Conservation (phyloP, 2,329 filamentous ascomycete genomes). For the Penicillium sp. region DNA sequence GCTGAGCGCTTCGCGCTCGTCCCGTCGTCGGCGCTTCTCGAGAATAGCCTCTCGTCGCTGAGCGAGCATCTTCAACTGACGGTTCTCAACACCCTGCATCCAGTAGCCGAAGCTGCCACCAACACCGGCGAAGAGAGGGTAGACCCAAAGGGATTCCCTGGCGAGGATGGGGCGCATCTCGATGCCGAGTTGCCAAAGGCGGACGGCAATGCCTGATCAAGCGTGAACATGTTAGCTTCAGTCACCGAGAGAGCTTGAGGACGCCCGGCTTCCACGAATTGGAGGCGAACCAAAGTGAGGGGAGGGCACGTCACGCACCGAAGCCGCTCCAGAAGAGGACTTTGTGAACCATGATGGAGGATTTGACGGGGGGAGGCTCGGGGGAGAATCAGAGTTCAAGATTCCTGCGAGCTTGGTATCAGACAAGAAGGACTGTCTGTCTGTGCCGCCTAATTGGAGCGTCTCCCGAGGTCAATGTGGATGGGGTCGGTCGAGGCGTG, state of each 20-base stretch:
- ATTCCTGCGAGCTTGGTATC: slow-evolving; percentile 2
- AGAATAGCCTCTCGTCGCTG: slow-evolving; percentile 75
- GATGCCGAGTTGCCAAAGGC: slow-evolving; percentile 95
- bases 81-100: slow-evolving; percentile 82
- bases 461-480: slow-evolving; percentile 13
- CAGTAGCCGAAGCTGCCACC: slow-evolving; percentile 95
- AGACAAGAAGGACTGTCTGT: slow-evolving; percentile 1
- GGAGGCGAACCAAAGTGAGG: neutral
- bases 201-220: slow-evolving; percentile 72
- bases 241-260: neutral
- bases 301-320: slow-evolving; percentile 55
- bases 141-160: slow-evolving; percentile 77
- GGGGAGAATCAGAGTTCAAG: neutral
- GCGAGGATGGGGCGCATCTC: slow-evolving; percentile 96
- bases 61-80: slow-evolving; percentile 68
- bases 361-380: slow-evolving; percentile 18
- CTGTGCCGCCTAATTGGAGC: slow-evolving; percentile 8
- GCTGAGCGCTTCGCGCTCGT: slow-evolving; percentile 54
- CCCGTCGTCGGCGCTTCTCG: slow-evolving; percentile 80
- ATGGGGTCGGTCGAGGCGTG: slow-evolving; percentile 15
- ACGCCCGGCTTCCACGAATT: too few species aligned
- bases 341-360: slow-evolving; percentile 44
- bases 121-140: slow-evolving; percentile 78
- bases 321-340: slow-evolving; percentile 62
- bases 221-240: slow-evolving; percentile 10